Evolutionary conservation across 192 early-diverging fungal species (phyloP).

Genomic region (Blastocladiella britannica): DNA sequence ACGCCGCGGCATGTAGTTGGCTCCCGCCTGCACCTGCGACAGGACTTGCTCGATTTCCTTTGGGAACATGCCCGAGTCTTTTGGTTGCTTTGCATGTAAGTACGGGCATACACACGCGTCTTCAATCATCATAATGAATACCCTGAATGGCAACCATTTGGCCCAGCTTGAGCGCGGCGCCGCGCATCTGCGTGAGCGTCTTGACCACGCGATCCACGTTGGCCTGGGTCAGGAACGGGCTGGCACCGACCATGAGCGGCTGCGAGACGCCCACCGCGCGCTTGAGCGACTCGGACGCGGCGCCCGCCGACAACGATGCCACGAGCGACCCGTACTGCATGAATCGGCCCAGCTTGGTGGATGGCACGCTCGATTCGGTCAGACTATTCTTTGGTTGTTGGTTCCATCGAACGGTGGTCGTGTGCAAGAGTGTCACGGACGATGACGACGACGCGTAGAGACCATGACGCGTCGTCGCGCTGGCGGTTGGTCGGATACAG

Average conservation of each 20-base stretch:
- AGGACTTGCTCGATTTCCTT: slow-evolving; percentile 57
- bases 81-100: too few species aligned
- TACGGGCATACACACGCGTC: too few species aligned
- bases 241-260: slow-evolving; percentile 12
- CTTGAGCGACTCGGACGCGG: slow-evolving; percentile 37
- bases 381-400: background rate
- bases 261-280: slow-evolving; percentile 32
- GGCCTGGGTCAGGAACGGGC: slow-evolving; percentile 39
- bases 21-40: slow-evolving; percentile 72
- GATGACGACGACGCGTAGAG: too few species aligned
- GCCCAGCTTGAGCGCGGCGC: slow-evolving; percentile 88
- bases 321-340: slow-evolving; percentile 48
- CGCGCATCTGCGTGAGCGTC: slow-evolving; percentile 77
- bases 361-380: slow-evolving; percentile 25
- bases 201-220: slow-evolving; percentile 75
- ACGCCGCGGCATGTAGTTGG: slow-evolving; percentile 82
- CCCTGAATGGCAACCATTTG: slow-evolving; percentile 97
- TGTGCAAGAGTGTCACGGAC: too few species aligned
- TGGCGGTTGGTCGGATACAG: too few species aligned
- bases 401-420: background rate
- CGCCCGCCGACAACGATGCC: slow-evolving; percentile 19
- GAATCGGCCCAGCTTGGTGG: slow-evolving; percentile 48
- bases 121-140: too few species aligned
- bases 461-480: too few species aligned
- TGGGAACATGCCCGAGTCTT: background rate